Conservation (phyloP, 257 asterid species). For the Hygrophila difformis region DNA sequence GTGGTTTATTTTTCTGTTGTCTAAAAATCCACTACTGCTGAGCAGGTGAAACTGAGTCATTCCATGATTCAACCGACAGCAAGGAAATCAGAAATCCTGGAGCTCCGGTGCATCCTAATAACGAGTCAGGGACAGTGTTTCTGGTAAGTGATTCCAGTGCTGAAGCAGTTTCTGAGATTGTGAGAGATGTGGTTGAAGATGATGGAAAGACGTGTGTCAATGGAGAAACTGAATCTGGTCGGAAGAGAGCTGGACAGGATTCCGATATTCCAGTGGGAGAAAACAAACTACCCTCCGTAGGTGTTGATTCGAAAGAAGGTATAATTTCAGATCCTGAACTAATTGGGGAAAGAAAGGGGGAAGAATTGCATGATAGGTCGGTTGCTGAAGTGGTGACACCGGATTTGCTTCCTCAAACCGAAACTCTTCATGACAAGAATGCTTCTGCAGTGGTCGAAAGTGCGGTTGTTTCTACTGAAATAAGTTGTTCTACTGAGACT, state of each 20-base stretch:
- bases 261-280: constrained; percentile 17
- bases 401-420: constrained; percentile 22
- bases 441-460: constrained; percentile 18
- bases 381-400: constrained; percentile 23
- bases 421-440: constrained; percentile 15
- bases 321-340: constrained; percentile 12
- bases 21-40: constrained; percentile 6
- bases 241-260: constrained; percentile 13
- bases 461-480: constrained; percentile 17
- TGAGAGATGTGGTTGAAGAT: constrained; percentile 13
- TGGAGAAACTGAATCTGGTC: constrained; percentile 13
- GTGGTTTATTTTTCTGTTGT: background rate
- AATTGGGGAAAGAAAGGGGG: constrained; percentile 15
- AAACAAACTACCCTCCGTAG: constrained; percentile 11
- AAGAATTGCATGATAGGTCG: constrained; percentile 19
- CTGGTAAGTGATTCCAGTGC: constrained; percentile 10
- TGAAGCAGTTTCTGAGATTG: constrained; percentile 20
- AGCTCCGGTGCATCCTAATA: constrained; percentile 16
- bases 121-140: constrained; percentile 17
- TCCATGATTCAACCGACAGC: constrained; percentile 16
- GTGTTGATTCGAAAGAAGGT: constrained; percentile 19
- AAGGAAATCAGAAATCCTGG: constrained; percentile 16
- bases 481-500: background rate
- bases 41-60: constrained; percentile 29
- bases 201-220: constrained; percentile 15